Base-by-base conservation (phyloP, 345 rosid species). In the Hibiscus mutabilis region DNA sequence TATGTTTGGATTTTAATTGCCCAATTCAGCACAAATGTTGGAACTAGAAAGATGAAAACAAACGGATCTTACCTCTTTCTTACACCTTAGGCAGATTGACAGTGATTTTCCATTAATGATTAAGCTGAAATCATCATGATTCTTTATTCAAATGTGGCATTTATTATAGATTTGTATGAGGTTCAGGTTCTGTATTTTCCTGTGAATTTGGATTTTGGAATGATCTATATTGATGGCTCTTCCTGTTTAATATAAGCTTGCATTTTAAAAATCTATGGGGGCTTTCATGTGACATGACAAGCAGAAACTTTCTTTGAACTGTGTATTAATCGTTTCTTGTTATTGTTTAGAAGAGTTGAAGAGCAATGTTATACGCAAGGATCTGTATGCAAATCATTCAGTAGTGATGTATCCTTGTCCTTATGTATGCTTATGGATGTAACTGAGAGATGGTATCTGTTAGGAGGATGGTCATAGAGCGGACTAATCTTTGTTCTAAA, bases 1-100 rank as follows among this genome's bases (percentile, higher is more conserved):
- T 42, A 24, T 71, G 24, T 27, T 25, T 71, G 27, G 74, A 35
- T 29, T 60, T 56, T 16, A 59, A 60, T 60, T 60, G 35, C 24
- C 37, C 11, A 70, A 11, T 22, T 68, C 21, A 22, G 35, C 21
- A 8, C 16, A 56, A 22, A 3, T 56, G 9, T 57, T 37, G 63
- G 31, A 37, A 56, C 10, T 56, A 22, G 2, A 15, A 69, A 19
- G 24, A 31, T 68, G 35, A 37, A 8, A 60, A 10, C 67, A 5
- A 60, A 2, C 19, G 9, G 67, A 71, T 71, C 53, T 19, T 55
- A 55, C 5, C 46, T 0, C 7, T 53, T 69, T 18, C 25, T 52
- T 33, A 33, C 31, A 12, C 31, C 1, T 5, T 35, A 18, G 47
- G 13, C 33, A 0, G 73, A 55, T 56, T 15, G 18, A 14, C 4